Evolutionary conservation across 805 yeast genomes (phyloP).

Genomic region (Starmerella scarabaei): DNA sequence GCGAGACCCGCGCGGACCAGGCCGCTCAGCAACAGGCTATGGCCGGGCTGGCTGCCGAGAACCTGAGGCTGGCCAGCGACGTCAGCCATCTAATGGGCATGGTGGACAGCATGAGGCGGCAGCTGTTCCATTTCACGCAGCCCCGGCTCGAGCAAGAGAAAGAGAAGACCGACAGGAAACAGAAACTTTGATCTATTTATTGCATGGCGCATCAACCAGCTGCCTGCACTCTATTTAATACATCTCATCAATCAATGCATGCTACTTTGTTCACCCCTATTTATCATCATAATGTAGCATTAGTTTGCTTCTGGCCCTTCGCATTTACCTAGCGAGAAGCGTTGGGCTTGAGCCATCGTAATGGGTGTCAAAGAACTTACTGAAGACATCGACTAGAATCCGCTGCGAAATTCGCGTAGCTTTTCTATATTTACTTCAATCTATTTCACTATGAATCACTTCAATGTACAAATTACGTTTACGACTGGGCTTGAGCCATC

Average conservation of each 20-base stretch:
- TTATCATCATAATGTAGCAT: background rate
- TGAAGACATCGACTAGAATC: no score
- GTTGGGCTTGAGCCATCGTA: no score
- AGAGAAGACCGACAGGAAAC: background rate
- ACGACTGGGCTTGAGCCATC: no score
- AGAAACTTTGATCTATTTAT: slow-evolving; percentile 6
- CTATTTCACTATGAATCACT: no score
- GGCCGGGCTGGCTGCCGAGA: slow-evolving; percentile 27
- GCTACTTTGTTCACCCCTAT: background rate
- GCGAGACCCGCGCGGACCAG: slow-evolving; percentile 22
- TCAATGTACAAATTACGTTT: no score
- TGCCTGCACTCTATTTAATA: background rate
- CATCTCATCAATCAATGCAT: background rate
- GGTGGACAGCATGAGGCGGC: slow-evolving; percentile 28
- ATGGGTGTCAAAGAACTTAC: no score
- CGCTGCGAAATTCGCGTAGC: no score
- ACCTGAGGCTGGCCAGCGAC: slow-evolving; percentile 26
- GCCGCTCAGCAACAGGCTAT: slow-evolving; percentile 27
- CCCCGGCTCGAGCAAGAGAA: slow-evolving; percentile 1
- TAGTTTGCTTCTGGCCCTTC: no score
- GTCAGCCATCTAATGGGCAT: slow-evolving; percentile 24
- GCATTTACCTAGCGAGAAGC: no score
- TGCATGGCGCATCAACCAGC: background rate
- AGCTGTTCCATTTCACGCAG: slow-evolving; percentile 24
- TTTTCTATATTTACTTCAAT: no score